These are phyloP conservation scores for Rhododendron griersonianum DNA, from an alignment of 148 eudicot species.

Conservation along the genomic window DNA sequence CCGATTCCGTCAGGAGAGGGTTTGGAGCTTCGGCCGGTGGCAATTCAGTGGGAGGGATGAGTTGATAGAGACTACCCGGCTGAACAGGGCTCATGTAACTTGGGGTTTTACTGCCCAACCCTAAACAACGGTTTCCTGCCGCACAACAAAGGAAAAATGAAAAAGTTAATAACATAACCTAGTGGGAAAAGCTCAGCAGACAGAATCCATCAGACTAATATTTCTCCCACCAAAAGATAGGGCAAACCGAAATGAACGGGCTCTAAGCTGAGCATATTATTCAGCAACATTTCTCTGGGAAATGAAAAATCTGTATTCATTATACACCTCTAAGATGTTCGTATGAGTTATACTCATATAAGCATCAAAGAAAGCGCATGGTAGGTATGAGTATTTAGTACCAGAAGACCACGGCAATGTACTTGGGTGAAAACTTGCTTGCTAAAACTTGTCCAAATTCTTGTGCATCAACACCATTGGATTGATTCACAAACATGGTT, in stretches of 20 bases:
- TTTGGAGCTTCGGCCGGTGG: conserved; percentile 81
- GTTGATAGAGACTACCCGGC: conserved; percentile 43
- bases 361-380: not conserved
- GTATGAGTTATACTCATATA: not conserved
- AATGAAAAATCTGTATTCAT: not conserved
- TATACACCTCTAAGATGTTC: not conserved
- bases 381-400: not conserved
- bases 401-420: not conserved
- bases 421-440: not conserved
- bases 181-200: not conserved
- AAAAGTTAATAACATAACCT: not conserved
- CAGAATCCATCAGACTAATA: not conserved
- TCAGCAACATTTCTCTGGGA: not conserved
- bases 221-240: not conserved
- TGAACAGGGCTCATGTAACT: conserved; percentile 54
- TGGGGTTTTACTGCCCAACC: conserved; percentile 23
- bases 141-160: conserved; percentile 3
- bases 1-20: conserved; percentile 47
- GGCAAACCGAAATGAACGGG: not conserved
- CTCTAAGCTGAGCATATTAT: not conserved
- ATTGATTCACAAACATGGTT: not conserved
- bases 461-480: not conserved
- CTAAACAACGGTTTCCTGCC: conserved; percentile 69
- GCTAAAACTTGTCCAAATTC: not conserved
- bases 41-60: conserved; percentile 13